Base-by-base conservation (phyloP, 179 eudicot genomes). In the Kewa caespitosa region DNA sequence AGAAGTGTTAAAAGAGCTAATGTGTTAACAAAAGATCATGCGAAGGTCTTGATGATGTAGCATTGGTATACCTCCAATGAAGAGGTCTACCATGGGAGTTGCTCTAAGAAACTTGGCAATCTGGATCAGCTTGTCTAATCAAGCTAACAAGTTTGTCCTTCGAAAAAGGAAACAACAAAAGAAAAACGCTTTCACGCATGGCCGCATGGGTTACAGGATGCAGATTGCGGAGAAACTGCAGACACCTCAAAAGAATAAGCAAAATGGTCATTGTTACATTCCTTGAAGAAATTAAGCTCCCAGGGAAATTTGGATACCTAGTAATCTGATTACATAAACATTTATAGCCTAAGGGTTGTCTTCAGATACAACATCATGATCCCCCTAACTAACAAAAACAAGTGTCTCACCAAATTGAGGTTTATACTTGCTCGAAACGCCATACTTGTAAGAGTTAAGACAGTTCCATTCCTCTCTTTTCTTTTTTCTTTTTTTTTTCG, bases 241-340 rank as follows among this genome's bases (percentile, higher is more conserved):
- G n/a, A n/a, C n/a, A n/a, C n/a, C n/a, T n/a, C 20, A 50, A 18
- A 9, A 0, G 4, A 22, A 22, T 18, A 18, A 22, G 0, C 55
- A 50, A 25, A 50, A 6, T 50, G 55, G 8, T 50, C 2, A 20
- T 59, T 11, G 34, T 22, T 59, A 22, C 3, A 3, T 1, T 55
- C 32, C 31, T 52, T 52, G 59, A 18, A 23, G 25, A 23, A 18
- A 57, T 5, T 57, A 57, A 2, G 36, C 20, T 18, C 4, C 0
- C 28, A 50, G 25, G 42, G 25, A 9, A 42, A 32, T 6, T 34
- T 42, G 39, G 25, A 74, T 23, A 74, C 27, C 54, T 36, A 25
- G 9, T 39, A 59, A 46, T 74, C 62, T 74, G 36, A 65, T 63
- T 74, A 46, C 77, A 64, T 20, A 22, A 63, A 34, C 36, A 52